Conservation (phyloP, 352 stramenopile genomes). For the Globisporangium spiculum region DNA sequence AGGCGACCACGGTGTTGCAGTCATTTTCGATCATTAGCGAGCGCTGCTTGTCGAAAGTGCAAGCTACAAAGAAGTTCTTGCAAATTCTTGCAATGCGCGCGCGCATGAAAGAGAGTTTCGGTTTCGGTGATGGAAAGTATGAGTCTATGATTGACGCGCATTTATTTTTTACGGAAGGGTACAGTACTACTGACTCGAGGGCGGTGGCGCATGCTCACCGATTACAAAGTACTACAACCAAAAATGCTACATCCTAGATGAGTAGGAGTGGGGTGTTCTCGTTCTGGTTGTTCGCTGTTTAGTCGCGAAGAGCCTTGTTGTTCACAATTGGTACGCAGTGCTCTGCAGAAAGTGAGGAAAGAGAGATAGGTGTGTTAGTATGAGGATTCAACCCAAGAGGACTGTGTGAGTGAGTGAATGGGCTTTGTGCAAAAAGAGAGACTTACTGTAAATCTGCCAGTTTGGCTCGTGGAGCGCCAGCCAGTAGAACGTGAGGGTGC, state of each 20-base stretch:
- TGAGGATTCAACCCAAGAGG: not conserved
- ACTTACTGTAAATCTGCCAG: conserved; percentile 48
- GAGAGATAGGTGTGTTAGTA: not conserved
- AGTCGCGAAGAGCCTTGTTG: not conserved
- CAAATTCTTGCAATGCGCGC: too few species aligned
- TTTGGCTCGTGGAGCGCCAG: conserved; percentile 42
- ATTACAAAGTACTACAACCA: not conserved
- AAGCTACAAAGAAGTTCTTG: too few species aligned
- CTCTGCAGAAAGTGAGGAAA: conserved; percentile 4
- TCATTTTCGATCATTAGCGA: too few species aligned
- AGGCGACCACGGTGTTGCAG: too few species aligned
- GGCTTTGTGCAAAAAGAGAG: too few species aligned
- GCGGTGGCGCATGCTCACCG: not conserved
- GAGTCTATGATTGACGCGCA: not conserved
- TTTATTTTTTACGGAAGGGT: not conserved
- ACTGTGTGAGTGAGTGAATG: too few species aligned
- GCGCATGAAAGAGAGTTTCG: not conserved
- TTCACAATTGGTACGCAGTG: conserved; percentile 38
- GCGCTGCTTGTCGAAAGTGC: too few species aligned
- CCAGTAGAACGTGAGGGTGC: conserved; percentile 61
- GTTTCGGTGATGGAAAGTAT: not conserved
- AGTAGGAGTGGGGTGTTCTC: too few species aligned
- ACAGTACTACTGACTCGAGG: not conserved
- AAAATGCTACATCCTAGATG: not conserved
- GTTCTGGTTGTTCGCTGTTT: not conserved